Conservation (phyloP, 2,329 filamentous ascomycete species). For the Fusarium nelsonii region DNA sequence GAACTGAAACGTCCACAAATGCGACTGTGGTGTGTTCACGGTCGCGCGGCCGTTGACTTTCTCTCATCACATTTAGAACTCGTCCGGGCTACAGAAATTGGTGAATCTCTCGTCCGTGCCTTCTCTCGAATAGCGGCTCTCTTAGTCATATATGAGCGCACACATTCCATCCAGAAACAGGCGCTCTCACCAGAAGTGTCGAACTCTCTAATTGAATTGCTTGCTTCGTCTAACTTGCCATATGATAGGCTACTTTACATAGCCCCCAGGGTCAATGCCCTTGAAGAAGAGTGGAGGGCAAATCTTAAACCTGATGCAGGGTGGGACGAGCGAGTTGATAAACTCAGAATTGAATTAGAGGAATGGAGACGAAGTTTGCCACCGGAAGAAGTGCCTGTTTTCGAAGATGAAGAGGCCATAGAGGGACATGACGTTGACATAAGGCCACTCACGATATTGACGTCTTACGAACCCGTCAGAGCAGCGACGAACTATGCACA, state of each 20-base stretch:
- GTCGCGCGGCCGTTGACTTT: slow-evolving; percentile 31
- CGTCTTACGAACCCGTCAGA: slow-evolving; percentile 22
- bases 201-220: slow-evolving; percentile 1
- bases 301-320: slow-evolving; percentile 6
- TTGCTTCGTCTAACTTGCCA: slow-evolving; percentile 1
- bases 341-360: slow-evolving; percentile 17
- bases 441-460: not conserved
- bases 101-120: slow-evolving; percentile 28
- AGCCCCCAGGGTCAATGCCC: slow-evolving; percentile 18
- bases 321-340: slow-evolving; percentile 20
- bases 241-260: slow-evolving; percentile 34
- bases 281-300: slow-evolving; percentile 37
- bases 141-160: slow-evolving; percentile 37
- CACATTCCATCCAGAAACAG: slow-evolving; percentile 19
- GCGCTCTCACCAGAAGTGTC: slow-evolving; percentile 19
- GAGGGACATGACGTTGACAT: not conserved
- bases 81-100: slow-evolving; percentile 5
- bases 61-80: slow-evolving; percentile 18
- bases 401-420: not conserved
- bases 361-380: slow-evolving; percentile 20
- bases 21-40: slow-evolving; percentile 37
- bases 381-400: slow-evolving; percentile 7
- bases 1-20: slow-evolving; percentile 33
- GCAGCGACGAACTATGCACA: slow-evolving; percentile 35
- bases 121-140: slow-evolving; percentile 36